Percentiles rank a stretch among this genome's conserved stretches.
Conservation (phyloP, 352 stramenopile genomes). For the Globisporangium parvum region DNA sequence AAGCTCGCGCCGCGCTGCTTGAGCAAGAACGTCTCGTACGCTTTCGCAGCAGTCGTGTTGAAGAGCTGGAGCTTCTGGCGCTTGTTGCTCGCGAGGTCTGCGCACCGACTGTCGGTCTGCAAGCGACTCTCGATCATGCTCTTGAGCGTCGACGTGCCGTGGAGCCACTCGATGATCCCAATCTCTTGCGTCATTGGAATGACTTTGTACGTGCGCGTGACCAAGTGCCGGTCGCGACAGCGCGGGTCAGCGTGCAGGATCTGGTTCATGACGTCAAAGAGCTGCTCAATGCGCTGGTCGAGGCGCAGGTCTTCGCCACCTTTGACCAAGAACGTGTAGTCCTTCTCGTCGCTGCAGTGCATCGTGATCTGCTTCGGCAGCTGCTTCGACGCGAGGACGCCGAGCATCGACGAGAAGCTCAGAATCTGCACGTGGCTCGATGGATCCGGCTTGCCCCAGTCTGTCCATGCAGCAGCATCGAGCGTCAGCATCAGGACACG, state of each 20-base stretch:
- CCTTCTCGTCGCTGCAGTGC: slow-evolving; percentile 74
- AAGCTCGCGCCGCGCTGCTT: slow-evolving; percentile 68
- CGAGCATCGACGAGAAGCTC: slow-evolving; percentile 70
- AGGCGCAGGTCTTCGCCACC: slow-evolving; percentile 88
- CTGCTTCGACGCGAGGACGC: slow-evolving; percentile 80
- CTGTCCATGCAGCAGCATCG: slow-evolving; percentile 20
- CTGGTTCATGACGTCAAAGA: slow-evolving; percentile 91
- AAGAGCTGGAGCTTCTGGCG: slow-evolving; percentile 64
- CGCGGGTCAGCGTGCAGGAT: slow-evolving; percentile 60
- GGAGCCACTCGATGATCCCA: slow-evolving; percentile 80
- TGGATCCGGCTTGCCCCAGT: slow-evolving; percentile 67
- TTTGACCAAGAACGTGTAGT: slow-evolving; percentile 88
- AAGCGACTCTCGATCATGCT: slow-evolving; percentile 71
- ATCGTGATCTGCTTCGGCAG: slow-evolving; percentile 77
- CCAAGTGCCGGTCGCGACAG: slow-evolving; percentile 61
- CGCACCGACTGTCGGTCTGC: slow-evolving; percentile 50
- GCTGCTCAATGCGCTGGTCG: slow-evolving; percentile 89
- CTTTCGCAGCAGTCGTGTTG: slow-evolving; percentile 64
- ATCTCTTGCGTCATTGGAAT: slow-evolving; percentile 85
- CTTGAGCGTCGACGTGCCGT: slow-evolving; percentile 73
- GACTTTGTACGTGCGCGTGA: slow-evolving; percentile 78
- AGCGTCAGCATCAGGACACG: background rate
- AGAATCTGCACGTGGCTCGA: slow-evolving; percentile 60
- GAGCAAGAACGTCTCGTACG: slow-evolving; percentile 66
- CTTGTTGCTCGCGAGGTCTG: slow-evolving; percentile 62